Conservation (phyloP, 345 rosid genomes). For the Aquilaria sinensis region DNA sequence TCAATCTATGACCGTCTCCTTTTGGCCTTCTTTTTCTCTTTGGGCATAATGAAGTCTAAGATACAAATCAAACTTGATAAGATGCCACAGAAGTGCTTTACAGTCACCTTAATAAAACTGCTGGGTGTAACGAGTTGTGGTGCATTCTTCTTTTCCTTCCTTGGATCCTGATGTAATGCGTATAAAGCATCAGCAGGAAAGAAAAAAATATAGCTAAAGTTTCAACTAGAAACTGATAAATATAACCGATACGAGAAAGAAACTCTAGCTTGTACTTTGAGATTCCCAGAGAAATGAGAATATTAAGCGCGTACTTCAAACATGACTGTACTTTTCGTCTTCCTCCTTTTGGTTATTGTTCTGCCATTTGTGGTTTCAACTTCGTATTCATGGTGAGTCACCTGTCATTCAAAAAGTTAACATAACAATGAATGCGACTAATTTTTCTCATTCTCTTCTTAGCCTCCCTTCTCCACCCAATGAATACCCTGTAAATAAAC, state of each 20-base stretch:
- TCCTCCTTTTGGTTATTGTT: constrained; percentile 63
- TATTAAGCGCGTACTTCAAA: constrained; percentile 50
- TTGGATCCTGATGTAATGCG: constrained; percentile 49
- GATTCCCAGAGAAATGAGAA: neutral
- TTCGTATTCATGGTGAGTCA: constrained; percentile 70
- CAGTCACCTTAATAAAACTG: constrained; percentile 44
- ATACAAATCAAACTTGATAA: neutral
- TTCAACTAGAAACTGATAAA: neutral
- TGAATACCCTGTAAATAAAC: too few species aligned
- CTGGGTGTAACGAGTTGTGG: constrained; percentile 47
- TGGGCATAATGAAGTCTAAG: neutral
- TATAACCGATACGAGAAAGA: neutral
- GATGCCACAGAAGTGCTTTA: constrained; percentile 2
- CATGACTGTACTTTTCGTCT: constrained; percentile 58
- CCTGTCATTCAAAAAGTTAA: constrained; percentile 33
- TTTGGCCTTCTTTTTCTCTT: neutral
- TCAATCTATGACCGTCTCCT: neutral
- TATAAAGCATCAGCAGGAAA: constrained; percentile 16
- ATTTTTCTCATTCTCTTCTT: too few species aligned
- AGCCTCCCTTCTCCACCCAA: too few species aligned
- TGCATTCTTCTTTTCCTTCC: constrained; percentile 40
- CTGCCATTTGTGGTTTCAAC: constrained; percentile 57
- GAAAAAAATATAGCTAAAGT: neutral
- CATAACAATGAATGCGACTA: neutral
- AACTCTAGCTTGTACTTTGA: constrained; percentile 4